These are phyloP conservation scores for Basidiobolus meristosporus DNA, from an alignment of 371 early-diverging fungal species.

Conservation along the genomic window DNA sequence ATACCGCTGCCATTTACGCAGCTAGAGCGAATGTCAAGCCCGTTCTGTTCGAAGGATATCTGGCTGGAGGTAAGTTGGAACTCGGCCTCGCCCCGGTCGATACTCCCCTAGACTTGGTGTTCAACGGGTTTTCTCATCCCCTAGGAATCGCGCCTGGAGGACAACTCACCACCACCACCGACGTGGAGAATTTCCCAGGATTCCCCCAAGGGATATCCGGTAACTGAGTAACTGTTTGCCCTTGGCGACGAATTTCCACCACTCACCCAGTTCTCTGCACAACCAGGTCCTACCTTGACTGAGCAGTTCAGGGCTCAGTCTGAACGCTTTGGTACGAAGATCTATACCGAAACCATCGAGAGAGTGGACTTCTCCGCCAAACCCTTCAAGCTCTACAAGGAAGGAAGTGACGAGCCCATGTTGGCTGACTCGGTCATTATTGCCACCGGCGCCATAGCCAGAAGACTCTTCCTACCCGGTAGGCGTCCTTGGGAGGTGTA, in stretches of 20 bases:
- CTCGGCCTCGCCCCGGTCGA: no score
- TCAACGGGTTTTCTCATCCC: not conserved
- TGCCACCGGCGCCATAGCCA: slow-evolving; percentile 98
- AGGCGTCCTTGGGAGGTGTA: no score
- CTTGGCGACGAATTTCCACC: no score
- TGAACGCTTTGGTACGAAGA: slow-evolving; percentile 59
- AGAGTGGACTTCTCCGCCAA: slow-evolving; percentile 57
- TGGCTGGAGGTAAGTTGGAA: slow-evolving; percentile 83
- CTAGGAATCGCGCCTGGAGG: slow-evolving; percentile 25
- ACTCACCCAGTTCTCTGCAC: no score
- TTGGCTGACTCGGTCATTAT: slow-evolving; percentile 78
- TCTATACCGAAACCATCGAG: slow-evolving; percentile 79
- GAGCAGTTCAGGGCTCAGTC: slow-evolving; percentile 69
- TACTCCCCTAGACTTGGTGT: no score
- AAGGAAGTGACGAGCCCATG: slow-evolving; percentile 43
- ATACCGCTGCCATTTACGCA: no score
- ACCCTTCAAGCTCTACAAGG: slow-evolving; percentile 85
- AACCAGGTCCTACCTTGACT: slow-evolving; percentile 58
- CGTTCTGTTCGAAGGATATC: slow-evolving; percentile 91
- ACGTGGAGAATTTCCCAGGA: slow-evolving; percentile 89
- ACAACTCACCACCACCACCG: slow-evolving; percentile 83
- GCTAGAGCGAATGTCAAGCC: slow-evolving; percentile 86
- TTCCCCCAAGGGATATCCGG: slow-evolving; percentile 6
- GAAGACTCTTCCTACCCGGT: slow-evolving; percentile 59
- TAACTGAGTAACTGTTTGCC: no score